Conservation (phyloP, 208 protist species). For the Perkinsela sp. region DNA sequence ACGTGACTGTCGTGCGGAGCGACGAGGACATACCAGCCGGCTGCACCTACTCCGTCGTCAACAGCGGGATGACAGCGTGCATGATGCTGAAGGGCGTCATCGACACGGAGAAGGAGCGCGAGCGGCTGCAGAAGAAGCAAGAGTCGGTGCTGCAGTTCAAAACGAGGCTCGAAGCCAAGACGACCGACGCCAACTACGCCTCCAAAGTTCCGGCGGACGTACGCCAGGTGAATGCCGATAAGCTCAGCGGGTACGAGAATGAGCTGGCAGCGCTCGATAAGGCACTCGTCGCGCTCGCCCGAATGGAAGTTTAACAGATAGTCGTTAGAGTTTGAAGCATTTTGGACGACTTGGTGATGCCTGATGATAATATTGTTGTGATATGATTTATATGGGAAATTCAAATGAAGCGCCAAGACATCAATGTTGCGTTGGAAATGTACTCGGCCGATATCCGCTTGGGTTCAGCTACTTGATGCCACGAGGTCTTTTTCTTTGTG, state of each 20-base stretch:
- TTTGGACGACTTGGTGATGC: too few species aligned
- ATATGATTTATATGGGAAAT: too few species aligned
- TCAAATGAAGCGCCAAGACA: too few species aligned
- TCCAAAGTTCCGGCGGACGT: conserved; percentile 56
- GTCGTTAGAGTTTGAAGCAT: too few species aligned
- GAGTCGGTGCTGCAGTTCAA: conserved; percentile 34
- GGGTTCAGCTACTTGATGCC: too few species aligned
- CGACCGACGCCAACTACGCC: conserved; percentile 53
- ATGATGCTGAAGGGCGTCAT: conserved; percentile 66
- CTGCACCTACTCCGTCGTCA: conserved; percentile 51
- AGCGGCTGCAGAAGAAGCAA: conserved; percentile 52
- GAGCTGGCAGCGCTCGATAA: not conserved
- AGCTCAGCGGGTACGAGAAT: conserved; percentile 7
- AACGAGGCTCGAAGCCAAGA: conserved; percentile 47
- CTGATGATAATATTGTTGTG: too few species aligned
- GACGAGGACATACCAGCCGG: conserved; percentile 14
- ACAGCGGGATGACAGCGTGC: conserved; percentile 34
- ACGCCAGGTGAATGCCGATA: conserved; percentile 33
- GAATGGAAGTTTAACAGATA: too few species aligned
- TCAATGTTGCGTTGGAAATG: too few species aligned
- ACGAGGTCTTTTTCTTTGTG: too few species aligned
- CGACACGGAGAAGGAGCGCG: conserved; percentile 54
- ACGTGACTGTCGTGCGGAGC: conserved; percentile 18
- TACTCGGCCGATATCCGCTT: too few species aligned
- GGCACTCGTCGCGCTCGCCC: not conserved